phyloP scores from a whole-genome alignment of 139 green algal species.

The Desmodesmus armatus region DNA sequence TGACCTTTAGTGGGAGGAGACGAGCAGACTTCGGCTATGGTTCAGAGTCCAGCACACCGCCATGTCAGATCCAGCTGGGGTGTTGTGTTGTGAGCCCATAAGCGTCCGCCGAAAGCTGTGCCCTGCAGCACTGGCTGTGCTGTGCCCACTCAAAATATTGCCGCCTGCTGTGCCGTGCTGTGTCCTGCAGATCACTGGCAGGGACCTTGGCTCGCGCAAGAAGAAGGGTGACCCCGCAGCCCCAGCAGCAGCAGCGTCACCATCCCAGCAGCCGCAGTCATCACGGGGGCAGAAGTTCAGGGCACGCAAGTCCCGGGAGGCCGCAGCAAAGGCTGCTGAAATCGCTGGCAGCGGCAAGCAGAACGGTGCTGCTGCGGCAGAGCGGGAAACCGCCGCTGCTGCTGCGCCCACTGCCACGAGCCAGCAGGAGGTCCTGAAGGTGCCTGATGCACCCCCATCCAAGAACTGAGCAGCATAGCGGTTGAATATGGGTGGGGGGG shows the following conservation, averaged over 20 bases:
- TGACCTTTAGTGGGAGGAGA: no score
- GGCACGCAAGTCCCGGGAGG: conserved; percentile 80
- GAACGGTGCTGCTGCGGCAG: neutral
- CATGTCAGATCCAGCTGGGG: no score
- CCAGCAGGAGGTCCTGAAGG: conserved; percentile 32
- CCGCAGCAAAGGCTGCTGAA: conserved; percentile 71
- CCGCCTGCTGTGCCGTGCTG: neutral
- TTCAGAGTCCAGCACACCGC: no score
- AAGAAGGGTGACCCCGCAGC: conserved; percentile 42
- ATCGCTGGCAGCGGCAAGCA: neutral
- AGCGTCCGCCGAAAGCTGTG: no score
- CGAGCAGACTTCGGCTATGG: no score
- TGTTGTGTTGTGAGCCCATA: no score
- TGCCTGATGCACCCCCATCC: conserved; percentile 51
- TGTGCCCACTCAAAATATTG: no score
- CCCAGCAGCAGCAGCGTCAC: neutral
- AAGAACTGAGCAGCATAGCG: conserved; percentile 28
- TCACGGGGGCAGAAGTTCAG: conserved; percentile 76
- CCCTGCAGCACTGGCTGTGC: no score
- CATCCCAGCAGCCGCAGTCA: conserved; percentile 3
- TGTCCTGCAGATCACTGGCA: conserved; percentile 43
- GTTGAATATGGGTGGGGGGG: neutral
- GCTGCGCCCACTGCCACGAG: neutral
- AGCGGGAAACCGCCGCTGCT: neutral
- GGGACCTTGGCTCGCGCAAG: conserved; percentile 65